Evolutionary conservation across 805 yeast species (phyloP).

Genomic region (Candida morakotiae): DNA sequence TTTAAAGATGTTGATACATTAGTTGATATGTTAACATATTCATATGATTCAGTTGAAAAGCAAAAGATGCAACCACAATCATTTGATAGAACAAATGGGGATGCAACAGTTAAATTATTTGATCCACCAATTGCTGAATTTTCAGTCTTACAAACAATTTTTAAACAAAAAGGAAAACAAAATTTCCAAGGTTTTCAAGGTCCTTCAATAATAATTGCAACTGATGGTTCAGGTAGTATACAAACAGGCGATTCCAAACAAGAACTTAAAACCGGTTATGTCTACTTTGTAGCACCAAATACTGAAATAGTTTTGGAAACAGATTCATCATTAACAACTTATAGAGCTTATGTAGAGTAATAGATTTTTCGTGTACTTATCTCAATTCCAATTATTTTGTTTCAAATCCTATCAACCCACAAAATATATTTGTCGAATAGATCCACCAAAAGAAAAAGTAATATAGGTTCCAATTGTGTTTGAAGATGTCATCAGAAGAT

Average conservation of each 20-base stretch:
- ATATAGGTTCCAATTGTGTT: too few species aligned
- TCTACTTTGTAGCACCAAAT: slow-evolving; percentile 80
- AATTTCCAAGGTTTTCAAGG: slow-evolving; percentile 64
- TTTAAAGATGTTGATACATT: slow-evolving; percentile 91
- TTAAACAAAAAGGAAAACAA: slow-evolving; percentile 47
- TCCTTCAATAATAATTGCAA: slow-evolving; percentile 81
- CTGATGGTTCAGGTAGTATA: slow-evolving; percentile 72
- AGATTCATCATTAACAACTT: slow-evolving; percentile 58
- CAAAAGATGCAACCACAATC: slow-evolving; percentile 78
- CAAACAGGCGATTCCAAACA: slow-evolving; percentile 29
- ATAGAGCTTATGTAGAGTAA: slow-evolving; percentile 81
- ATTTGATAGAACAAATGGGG: slow-evolving; percentile 61
- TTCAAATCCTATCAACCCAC: not conserved
- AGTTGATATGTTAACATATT: slow-evolving; percentile 87
- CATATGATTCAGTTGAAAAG: slow-evolving; percentile 83
- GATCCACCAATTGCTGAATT: slow-evolving; percentile 98
- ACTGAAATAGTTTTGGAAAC: slow-evolving; percentile 59
- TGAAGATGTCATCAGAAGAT: slow-evolving; percentile 8
- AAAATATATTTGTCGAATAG: slow-evolving; percentile 1
- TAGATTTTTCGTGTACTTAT: not conserved
- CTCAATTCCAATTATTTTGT: not conserved
- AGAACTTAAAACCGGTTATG: slow-evolving; percentile 63
- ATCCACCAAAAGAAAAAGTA: not conserved
- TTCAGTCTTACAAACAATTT: slow-evolving; percentile 81
- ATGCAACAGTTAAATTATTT: slow-evolving; percentile 63